These are phyloP conservation scores for Rhododendron ferrugineum DNA, from an alignment of 148 eudicot genomes.

Conservation along the genomic window DNA sequence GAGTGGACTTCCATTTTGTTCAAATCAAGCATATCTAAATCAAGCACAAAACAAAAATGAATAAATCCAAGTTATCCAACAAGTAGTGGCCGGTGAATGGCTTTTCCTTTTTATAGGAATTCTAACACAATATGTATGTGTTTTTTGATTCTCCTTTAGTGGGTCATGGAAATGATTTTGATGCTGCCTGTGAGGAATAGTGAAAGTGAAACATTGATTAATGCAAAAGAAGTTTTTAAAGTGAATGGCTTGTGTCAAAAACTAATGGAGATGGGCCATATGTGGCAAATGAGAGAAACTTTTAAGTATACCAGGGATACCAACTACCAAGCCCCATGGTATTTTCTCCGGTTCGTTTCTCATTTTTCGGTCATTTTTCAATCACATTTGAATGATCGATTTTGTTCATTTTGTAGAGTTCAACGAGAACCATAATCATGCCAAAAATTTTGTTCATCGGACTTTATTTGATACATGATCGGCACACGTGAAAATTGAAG, in stretches of 20 bases:
- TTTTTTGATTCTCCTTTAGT: not conserved
- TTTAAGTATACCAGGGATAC: too few species aligned
- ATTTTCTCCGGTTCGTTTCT: too few species aligned
- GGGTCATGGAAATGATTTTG: slow-evolving; percentile 8
- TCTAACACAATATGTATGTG: not conserved
- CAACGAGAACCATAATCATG: too few species aligned
- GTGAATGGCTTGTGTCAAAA: slow-evolving; percentile 10
- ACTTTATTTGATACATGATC: too few species aligned
- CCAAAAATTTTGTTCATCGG: too few species aligned
- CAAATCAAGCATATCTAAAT: slow-evolving; percentile 17
- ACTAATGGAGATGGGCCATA: slow-evolving; percentile 4
- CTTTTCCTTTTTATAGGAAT: slow-evolving; percentile 7
- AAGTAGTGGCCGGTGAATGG: not conserved
- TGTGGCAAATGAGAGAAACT: not conserved
- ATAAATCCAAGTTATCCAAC: not conserved
- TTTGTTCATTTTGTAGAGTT: too few species aligned
- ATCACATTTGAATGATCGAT: too few species aligned
- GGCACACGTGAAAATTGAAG: too few species aligned
- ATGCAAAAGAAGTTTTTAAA: slow-evolving; percentile 8
- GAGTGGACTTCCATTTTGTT: slow-evolving; percentile 14
- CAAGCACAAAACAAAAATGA: not conserved
- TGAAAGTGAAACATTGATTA: slow-evolving; percentile 8
- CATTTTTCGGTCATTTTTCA: too few species aligned
- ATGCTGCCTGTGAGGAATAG: not conserved
- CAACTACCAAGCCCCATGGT: too few species aligned